A percentile compares a stretch with the other conserved stretches of the same genome.
phyloP scores from a whole-genome alignment of 2,329 filamentous ascomycete genomes.

The Diaporthe longicolla region DNA sequence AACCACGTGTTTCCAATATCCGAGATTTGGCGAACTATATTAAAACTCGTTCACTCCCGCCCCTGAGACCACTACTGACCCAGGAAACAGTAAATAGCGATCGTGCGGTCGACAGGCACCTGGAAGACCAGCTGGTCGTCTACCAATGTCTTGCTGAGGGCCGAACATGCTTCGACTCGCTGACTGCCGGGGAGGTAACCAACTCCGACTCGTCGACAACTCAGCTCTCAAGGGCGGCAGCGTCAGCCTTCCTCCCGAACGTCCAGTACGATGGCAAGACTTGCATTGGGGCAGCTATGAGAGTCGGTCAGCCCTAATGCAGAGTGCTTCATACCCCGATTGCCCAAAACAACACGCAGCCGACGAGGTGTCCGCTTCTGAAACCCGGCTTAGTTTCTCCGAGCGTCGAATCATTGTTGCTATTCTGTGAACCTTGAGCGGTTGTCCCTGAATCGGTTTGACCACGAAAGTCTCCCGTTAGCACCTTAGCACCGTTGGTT shows the following conservation, averaged over 20 bases:
- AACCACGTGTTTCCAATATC: not conserved
- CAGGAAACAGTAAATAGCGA: slow-evolving; percentile 51
- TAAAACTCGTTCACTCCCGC: not conserved
- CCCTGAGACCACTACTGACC: not conserved
- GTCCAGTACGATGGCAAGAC: slow-evolving; percentile 34
- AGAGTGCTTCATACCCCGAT: not conserved
- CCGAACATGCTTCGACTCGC: slow-evolving; percentile 60
- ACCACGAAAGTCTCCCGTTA: too few species aligned
- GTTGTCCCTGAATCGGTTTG: not conserved
- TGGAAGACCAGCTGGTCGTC: slow-evolving; percentile 73
- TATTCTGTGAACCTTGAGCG: not conserved
- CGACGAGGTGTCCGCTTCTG: not conserved
- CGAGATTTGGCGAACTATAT: too few species aligned
- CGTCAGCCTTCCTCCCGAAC: slow-evolving; percentile 20
- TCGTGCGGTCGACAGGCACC: slow-evolving; percentile 67
- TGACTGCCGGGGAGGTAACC: not conserved
- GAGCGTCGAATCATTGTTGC: not conserved
- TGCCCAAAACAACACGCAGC: not conserved
- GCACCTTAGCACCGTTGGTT: too few species aligned
- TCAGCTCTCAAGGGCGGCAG: slow-evolving; percentile 28
- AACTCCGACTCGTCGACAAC: slow-evolving; percentile 35
- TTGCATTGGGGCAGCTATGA: slow-evolving; percentile 35
- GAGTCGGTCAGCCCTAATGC: slow-evolving; percentile 11
- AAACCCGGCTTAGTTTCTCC: not conserved
- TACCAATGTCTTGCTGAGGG: slow-evolving; percentile 73